Conservation (phyloP, 2,329 filamentous ascomycete species). For the Diaporthe citriasiana region DNA sequence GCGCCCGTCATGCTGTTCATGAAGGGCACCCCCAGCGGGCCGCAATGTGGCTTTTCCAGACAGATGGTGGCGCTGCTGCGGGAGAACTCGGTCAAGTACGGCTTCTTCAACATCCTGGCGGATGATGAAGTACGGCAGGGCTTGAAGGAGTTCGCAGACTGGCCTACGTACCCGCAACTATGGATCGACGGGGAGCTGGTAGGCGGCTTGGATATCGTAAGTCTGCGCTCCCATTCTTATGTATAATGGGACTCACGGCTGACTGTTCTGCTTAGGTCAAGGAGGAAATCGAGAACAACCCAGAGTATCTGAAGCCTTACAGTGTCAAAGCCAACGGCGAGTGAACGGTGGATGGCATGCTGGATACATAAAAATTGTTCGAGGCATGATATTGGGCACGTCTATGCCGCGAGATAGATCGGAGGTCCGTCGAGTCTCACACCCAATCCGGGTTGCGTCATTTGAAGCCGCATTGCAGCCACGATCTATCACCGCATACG, state of each 20-base stretch:
- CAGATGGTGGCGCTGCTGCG: slow-evolving; percentile 89
- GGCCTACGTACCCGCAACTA: slow-evolving; percentile 97
- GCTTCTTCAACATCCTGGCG: slow-evolving; percentile 98
- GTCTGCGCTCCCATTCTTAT: slow-evolving; percentile 53
- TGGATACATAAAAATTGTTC: not conserved
- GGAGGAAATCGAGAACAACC: slow-evolving; percentile 88
- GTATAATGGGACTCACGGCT: not conserved
- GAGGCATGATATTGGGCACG: not conserved
- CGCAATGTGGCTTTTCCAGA: slow-evolving; percentile 95
- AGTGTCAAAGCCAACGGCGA: slow-evolving; percentile 65
- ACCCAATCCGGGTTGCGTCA: not conserved
- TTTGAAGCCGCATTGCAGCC: slow-evolving; percentile 9
- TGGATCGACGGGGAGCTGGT: slow-evolving; percentile 93
- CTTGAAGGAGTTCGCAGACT: slow-evolving; percentile 97
- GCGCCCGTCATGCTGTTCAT: slow-evolving; percentile 99
- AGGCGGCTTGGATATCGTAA: slow-evolving; percentile 94
- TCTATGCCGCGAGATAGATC: not conserved
- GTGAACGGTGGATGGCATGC: not conserved
- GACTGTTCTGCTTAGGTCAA: slow-evolving; percentile 75
- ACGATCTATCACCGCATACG: not conserved
- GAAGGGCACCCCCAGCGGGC: slow-evolving; percentile 97
- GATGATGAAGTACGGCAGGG: slow-evolving; percentile 98
- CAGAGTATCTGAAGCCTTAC: slow-evolving; percentile 85
- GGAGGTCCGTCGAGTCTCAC: not conserved
- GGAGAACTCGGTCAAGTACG: slow-evolving; percentile 93